Percentiles rank a stretch among this genome's conserved stretches.
phyloP scores from a whole-genome alignment of 2,329 filamentous ascomycete genomes.

The Thelonectria blattea region DNA sequence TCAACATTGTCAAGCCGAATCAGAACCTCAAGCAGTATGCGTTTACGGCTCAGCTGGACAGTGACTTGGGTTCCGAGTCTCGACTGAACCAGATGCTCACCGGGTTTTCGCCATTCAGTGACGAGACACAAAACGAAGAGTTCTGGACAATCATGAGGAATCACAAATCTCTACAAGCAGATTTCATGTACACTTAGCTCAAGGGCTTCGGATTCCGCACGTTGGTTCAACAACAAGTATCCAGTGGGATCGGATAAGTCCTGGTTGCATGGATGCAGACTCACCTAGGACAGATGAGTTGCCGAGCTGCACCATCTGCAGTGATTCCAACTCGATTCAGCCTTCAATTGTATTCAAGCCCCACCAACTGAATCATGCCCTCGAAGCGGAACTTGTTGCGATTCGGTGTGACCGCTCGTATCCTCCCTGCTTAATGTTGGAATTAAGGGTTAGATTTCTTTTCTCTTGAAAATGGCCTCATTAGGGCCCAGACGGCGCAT shows the following conservation, averaged over 20 bases:
- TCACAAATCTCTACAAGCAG: conserved; percentile 41
- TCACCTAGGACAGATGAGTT: too few species aligned
- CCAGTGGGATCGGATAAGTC: too few species aligned
- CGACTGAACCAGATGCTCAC: conserved; percentile 54
- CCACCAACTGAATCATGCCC: neutral
- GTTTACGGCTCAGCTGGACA: conserved; percentile 68
- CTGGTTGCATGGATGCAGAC: neutral
- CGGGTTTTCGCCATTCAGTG: conserved; percentile 51
- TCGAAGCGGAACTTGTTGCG: conserved; percentile 12
- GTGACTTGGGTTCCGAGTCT: conserved; percentile 47
- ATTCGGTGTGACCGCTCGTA: neutral
- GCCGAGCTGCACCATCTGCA: too few species aligned
- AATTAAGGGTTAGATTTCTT: neutral
- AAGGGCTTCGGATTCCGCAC: conserved; percentile 8
- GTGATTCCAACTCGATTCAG: too few species aligned
- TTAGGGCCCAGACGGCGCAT: neutral
- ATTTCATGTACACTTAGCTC: conserved; percentile 7
- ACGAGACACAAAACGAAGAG: conserved; percentile 50
- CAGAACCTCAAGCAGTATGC: conserved; percentile 69
- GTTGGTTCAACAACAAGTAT: too few species aligned
- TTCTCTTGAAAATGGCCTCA: neutral
- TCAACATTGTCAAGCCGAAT: conserved; percentile 80
- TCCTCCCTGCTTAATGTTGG: too few species aligned
- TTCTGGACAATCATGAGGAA: conserved; percentile 53
- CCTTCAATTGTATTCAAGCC: too few species aligned